These are phyloP conservation scores for Zygnema cylindricum DNA, from an alignment of 139 green algal genomes.

Conservation along the genomic window DNA sequence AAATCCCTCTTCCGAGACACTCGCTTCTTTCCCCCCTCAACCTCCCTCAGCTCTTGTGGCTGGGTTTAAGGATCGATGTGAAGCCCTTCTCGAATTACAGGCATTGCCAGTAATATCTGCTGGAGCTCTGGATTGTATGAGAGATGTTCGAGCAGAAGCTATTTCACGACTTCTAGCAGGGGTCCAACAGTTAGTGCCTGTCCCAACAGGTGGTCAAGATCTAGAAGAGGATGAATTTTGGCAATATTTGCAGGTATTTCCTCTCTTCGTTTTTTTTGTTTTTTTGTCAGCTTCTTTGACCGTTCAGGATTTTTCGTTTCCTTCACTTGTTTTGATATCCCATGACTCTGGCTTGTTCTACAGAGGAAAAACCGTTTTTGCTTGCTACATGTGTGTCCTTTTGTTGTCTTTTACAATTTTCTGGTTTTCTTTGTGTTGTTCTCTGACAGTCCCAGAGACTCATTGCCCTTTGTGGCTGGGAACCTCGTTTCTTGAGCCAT, in stretches of 20 bases:
- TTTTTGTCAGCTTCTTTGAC: too few relatives aligned
- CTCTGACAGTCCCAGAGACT: constrained; percentile 34
- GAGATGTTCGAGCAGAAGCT: not conserved
- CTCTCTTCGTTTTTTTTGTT: too few relatives aligned
- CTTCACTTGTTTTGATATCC: too few relatives aligned
- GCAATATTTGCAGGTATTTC: not conserved
- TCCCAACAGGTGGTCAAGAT: not conserved
- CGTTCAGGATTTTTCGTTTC: too few relatives aligned
- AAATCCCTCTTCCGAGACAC: constrained; percentile 52
- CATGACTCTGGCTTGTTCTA: too few relatives aligned
- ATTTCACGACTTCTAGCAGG: not conserved
- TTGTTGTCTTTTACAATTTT: too few relatives aligned
- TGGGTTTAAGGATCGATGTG: constrained; percentile 39
- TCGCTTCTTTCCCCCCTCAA: constrained; percentile 70
- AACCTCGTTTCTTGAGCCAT: constrained; percentile 39
- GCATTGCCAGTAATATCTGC: constrained; percentile 20
- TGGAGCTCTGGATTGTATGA: not conserved
- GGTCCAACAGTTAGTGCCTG: not conserved
- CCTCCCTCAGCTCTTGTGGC: not conserved
- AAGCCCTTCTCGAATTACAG: constrained; percentile 41
- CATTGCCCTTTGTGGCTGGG: constrained; percentile 55
- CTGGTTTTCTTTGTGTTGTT: too few relatives aligned
- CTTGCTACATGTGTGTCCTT: too few relatives aligned
- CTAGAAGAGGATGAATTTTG: not conserved
- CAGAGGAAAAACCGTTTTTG: too few relatives aligned